Base-by-base conservation (phyloP, 2,329 filamentous ascomycete genomes). In the Aspergillus pseudotamarii region DNA sequence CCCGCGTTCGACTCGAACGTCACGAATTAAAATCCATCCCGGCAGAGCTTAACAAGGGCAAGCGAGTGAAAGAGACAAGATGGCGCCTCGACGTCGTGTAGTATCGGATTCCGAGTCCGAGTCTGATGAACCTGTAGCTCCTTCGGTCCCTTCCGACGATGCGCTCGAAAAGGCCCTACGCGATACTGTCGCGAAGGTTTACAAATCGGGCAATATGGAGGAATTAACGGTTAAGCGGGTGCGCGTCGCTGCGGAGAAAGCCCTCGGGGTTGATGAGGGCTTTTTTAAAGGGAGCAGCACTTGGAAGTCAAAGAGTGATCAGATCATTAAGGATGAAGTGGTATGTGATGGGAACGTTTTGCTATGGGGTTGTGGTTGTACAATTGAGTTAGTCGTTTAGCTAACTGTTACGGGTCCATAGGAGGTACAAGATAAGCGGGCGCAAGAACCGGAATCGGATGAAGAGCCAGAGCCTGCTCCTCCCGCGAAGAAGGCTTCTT, bases 141-240 rank as follows among this genome's bases (percentile, higher is more conserved):
- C 66, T 3, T 60, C 62, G 0, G 36, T 66, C 6, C 76, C 75
- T 19, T 76, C 79, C 6, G 74, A 80, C 54, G 63, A 71, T 28
- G 50, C 58, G 16, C 66, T 82, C n/a, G 78, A 80, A 63, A 71
- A 74, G 46, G 73, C 69, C 23, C 67, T 82, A 51, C 77, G 80
- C 48, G 72, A 78, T 59, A 71, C 74, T 16, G 79, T 81, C 36
- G 71, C 71, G 16, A 65, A 68, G n/a, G 71, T 79, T 55, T 78
- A 72, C 68, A 70, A 72, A 32, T 68, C 71, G 1, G 78, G 76
- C 9, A 79, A 84, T 23, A 72, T 76, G 36, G 82, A 86, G 6
- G 81, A 86, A 57, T 74, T 88, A 64, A 88, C 87, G 0, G 79
- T 88, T 58, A 88, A 86, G 66, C 80, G 80, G 60, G 83, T 88